Conservation (phyloP, 495 filamentous ascomycete genomes). For the Hypoxylon trugodes region DNA sequence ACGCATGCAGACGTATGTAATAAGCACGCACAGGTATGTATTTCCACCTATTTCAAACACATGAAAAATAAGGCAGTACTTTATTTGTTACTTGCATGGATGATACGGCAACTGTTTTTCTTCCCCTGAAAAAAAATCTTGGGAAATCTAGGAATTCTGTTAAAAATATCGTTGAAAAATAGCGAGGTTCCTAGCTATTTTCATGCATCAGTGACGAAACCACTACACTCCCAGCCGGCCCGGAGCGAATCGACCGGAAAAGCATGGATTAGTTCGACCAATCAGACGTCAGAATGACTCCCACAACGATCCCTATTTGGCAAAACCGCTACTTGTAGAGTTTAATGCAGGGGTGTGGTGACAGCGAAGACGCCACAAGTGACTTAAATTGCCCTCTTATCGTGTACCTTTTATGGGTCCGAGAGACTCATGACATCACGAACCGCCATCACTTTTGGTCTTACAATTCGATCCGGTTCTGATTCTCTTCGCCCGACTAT, state of each 20-base stretch:
- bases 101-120: not conserved
- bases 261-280: not conserved
- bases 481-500: too few relatives aligned
- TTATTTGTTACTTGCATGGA: too few relatives aligned
- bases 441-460: slow-evolving; percentile 2
- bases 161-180: slow-evolving; percentile 12
- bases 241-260: slow-evolving; percentile 28
- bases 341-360: slow-evolving; percentile 25
- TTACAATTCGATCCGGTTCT: slow-evolving; percentile 11
- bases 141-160: too few relatives aligned
- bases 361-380: slow-evolving; percentile 13
- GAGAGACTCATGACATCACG: slow-evolving; percentile 23
- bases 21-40: too few relatives aligned
- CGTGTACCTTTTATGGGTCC: not conserved
- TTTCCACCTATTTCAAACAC: not conserved
- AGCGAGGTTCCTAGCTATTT: slow-evolving; percentile 5
- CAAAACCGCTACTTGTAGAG: slow-evolving; percentile 5
- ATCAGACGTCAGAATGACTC: slow-evolving; percentile 1
- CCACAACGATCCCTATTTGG: slow-evolving; percentile 25
- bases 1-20: not conserved
- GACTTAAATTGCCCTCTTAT: slow-evolving; percentile 4
- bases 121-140: too few relatives aligned
- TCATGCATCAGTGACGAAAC: slow-evolving; percentile 28
- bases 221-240: not conserved
- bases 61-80: too few relatives aligned